Evolutionary conservation across 2,329 filamentous ascomycete species (phyloP).

Genomic region (Diplodia mutila): DNA sequence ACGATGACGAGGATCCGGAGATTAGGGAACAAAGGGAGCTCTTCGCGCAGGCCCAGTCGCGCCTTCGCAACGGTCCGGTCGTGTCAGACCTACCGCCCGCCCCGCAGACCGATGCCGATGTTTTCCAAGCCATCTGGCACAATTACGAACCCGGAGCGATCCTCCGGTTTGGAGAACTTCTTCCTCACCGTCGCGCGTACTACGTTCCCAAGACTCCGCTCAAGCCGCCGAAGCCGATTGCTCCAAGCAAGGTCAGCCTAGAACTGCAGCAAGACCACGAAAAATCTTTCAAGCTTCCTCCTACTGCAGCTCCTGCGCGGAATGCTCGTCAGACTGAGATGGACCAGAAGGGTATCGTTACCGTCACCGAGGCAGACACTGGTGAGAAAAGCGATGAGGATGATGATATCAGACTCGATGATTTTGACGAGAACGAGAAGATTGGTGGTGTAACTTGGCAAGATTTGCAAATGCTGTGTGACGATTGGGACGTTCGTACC

Average conservation of each 20-base stretch:
- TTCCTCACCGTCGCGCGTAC: constrained; percentile 77
- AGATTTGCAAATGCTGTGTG: constrained; percentile 82
- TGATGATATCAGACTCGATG: constrained; percentile 54
- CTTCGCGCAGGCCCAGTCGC: constrained; percentile 41
- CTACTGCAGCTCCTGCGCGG: constrained; percentile 57
- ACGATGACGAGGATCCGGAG: constrained; percentile 40
- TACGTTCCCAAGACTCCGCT: constrained; percentile 77
- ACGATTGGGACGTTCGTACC: constrained; percentile 75
- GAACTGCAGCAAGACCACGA: constrained; percentile 87
- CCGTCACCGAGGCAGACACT: constrained; percentile 47
- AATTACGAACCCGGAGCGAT: constrained; percentile 75
- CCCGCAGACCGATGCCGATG: constrained; percentile 72
- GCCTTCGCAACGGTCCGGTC: constrained; percentile 41
- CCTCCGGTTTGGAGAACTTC: constrained; percentile 78
- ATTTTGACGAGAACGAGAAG: constrained; percentile 63
- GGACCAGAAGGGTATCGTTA: constrained; percentile 61
- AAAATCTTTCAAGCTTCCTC: constrained; percentile 74
- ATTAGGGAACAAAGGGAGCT: constrained; percentile 40
- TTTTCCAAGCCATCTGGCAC: constrained; percentile 80
- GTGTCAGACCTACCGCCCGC: constrained; percentile 63
- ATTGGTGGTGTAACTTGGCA: constrained; percentile 76
- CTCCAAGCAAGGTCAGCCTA: constrained; percentile 84
- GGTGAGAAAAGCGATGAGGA: constrained; percentile 49
- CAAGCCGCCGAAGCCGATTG: constrained; percentile 79
- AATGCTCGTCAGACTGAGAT: constrained; percentile 52